phyloP scores from a whole-genome alignment of 164 flowering plant genomes.

The Annona cherimola region DNA sequence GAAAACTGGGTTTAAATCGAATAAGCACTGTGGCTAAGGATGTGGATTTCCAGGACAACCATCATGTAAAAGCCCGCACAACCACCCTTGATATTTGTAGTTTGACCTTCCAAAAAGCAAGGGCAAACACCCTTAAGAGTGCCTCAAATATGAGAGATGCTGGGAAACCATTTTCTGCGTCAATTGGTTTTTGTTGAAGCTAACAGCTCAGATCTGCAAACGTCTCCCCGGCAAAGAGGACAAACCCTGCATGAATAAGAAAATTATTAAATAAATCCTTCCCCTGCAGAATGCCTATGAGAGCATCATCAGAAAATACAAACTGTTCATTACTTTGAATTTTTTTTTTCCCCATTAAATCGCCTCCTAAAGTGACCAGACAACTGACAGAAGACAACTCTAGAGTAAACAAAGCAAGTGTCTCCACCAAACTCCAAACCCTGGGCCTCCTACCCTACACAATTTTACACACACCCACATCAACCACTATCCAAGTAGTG shows the following conservation, averaged over 20 bases:
- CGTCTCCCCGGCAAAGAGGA: constrained; percentile 81
- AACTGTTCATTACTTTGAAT: too few relatives aligned
- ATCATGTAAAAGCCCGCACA: not conserved
- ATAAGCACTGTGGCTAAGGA: not conserved
- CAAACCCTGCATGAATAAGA: constrained; percentile 50
- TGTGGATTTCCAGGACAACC: not conserved
- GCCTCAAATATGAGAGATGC: not conserved
- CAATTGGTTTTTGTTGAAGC: constrained; percentile 2
- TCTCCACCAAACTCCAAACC: too few relatives aligned
- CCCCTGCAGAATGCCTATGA: not conserved
- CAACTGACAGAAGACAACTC: too few relatives aligned
- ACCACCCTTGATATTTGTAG: not conserved
- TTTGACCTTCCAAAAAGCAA: not conserved
- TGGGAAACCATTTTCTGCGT: not conserved
- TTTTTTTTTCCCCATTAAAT: too few relatives aligned
- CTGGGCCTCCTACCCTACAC: too few relatives aligned
- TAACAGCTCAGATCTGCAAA: constrained; percentile 38
- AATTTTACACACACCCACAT: too few relatives aligned
- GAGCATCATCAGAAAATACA: not conserved
- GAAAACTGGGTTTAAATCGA: not conserved
- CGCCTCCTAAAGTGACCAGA: too few relatives aligned
- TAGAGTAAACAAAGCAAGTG: too few relatives aligned
- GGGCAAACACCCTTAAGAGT: not conserved
- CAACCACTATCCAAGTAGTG: too few relatives aligned
- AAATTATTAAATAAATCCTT: not conserved